These are phyloP conservation scores for Tulasnella sp. DNA, from an alignment of 768 basidiomycete species.

Conservation along the genomic window DNA sequence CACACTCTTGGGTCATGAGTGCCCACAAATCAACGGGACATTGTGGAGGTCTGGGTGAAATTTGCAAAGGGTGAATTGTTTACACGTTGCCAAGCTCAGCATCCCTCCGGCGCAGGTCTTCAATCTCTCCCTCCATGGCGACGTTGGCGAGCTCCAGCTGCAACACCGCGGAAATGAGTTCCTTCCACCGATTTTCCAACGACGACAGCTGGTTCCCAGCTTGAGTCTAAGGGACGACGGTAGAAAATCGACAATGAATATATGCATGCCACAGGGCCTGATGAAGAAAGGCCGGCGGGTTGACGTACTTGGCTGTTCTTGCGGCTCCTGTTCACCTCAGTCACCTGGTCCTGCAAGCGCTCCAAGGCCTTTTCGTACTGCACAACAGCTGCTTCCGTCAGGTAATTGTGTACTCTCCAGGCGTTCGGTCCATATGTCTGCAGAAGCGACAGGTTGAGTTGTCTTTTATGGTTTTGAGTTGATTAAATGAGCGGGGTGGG, in stretches of 20 bases:
- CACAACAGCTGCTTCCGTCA: constrained; percentile 71
- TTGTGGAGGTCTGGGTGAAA: background rate
- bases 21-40: background rate
- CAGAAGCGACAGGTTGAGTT: constrained; percentile 75
- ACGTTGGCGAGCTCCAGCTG: constrained; percentile 96
- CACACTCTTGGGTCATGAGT: constrained; percentile 1
- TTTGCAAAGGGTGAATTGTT: background rate
- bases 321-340: constrained; percentile 81
- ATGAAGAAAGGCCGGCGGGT: constrained; percentile 30
- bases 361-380: constrained; percentile 69
- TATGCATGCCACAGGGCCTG: background rate
- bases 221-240: constrained; percentile 51
- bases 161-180: constrained; percentile 80
- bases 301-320: constrained; percentile 71
- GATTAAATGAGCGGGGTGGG: background rate
- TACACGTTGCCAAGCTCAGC: constrained; percentile 12
- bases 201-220: constrained; percentile 73
- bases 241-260: background rate
- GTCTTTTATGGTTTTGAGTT: constrained; percentile 43
- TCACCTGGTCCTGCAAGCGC: constrained; percentile 69
- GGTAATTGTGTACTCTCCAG: constrained; percentile 88
- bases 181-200: constrained; percentile 88
- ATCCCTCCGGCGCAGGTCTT: constrained; percentile 36
- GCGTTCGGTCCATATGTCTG: constrained; percentile 87
- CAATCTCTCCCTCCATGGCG: constrained; percentile 76